Evolutionary conservation across 2,329 filamentous ascomycete genomes (phyloP).

Genomic region (Microdochium nivale): DNA sequence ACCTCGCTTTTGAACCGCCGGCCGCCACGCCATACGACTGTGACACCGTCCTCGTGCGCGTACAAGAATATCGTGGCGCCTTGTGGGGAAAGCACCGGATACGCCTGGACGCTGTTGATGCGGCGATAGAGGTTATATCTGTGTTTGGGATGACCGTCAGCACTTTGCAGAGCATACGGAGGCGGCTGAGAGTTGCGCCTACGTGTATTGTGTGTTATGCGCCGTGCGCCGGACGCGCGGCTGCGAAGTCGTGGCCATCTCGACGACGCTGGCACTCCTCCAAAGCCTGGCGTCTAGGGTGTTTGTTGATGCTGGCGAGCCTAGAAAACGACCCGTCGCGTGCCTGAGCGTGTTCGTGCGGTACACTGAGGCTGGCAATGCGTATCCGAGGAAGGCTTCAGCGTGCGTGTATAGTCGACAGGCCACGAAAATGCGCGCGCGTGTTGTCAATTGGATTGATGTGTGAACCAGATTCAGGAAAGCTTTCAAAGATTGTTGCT

Average conservation of each 20-base stretch:
- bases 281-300: neutral
- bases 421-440: too few species aligned
- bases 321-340: neutral
- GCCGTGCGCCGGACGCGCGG: slow-evolving; percentile 25
- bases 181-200: slow-evolving; percentile 5
- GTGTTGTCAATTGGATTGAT: too few species aligned
- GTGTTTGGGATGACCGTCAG: neutral
- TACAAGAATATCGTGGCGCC: slow-evolving; percentile 56
- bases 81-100: slow-evolving; percentile 53
- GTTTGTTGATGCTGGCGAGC: neutral
- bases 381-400: too few species aligned
- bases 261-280: neutral
- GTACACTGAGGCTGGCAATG: too few species aligned
- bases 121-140: slow-evolving; percentile 53
- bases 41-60: slow-evolving; percentile 55
- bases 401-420: too few species aligned
- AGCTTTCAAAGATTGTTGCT: neutral
- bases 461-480: neutral
- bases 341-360: too few species aligned
- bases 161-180: neutral
- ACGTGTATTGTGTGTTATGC: slow-evolving; percentile 27
- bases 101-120: slow-evolving; percentile 50
- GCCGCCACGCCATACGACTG: slow-evolving; percentile 54
- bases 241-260: slow-evolving; percentile 16
- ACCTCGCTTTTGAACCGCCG: slow-evolving; percentile 41